Evolutionary conservation across 2,329 filamentous ascomycete genomes (phyloP).

Genomic region (Trichoderma sp.): DNA sequence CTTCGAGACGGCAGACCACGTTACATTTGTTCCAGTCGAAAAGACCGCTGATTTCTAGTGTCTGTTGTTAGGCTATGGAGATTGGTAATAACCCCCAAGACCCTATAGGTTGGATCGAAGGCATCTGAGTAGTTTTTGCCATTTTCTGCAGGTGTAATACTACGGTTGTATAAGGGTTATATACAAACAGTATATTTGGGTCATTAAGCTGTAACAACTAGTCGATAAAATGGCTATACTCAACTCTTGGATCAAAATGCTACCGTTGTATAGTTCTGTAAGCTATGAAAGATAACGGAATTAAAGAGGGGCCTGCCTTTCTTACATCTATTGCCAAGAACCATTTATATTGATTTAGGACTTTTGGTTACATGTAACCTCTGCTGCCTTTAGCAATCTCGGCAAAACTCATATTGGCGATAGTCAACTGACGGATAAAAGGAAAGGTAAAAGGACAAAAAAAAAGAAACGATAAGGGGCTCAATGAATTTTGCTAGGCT

Average conservation of each 20-base stretch:
- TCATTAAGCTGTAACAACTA: not conserved
- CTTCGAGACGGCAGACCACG: not conserved
- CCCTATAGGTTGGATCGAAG: constrained; percentile 1
- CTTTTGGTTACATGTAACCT: not conserved
- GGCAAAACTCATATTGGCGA: constrained; percentile 9
- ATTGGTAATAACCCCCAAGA: not conserved
- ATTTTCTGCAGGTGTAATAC: not conserved
- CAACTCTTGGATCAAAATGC: not conserved
- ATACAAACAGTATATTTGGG: not conserved
- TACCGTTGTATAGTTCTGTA: not conserved
- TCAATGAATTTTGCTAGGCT: not conserved
- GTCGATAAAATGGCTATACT: not conserved
- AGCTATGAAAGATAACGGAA: not conserved
- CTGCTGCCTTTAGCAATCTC: constrained; percentile 4
- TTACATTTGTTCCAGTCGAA: not conserved
- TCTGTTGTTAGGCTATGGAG: not conserved
- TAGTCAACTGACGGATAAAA: not conserved
- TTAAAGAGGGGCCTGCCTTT: not conserved
- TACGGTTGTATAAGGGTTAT: not conserved
- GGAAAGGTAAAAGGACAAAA: not conserved
- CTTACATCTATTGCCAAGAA: not conserved
- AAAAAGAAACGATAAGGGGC: not conserved
- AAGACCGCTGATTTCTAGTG: not conserved
- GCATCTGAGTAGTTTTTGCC: not conserved
- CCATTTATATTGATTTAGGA: not conserved